Evolutionary conservation across 2,329 filamentous ascomycete species (phyloP).

Genomic region (Orbilia quercus): DNA sequence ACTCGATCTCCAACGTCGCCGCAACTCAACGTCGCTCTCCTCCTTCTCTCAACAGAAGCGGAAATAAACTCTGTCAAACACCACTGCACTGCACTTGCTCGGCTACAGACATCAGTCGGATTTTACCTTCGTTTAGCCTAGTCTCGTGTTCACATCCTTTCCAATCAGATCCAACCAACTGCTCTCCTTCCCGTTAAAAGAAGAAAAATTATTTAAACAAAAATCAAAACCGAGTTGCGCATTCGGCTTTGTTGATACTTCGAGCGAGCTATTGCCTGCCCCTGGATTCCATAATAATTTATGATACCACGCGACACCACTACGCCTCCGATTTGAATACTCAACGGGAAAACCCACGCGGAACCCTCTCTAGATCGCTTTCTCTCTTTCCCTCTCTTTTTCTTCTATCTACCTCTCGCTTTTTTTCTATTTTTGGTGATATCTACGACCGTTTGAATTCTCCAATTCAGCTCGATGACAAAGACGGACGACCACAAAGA

Average conservation of each 20-base stretch:
- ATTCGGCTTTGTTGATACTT: slow-evolving; percentile 31
- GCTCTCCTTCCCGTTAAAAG: slow-evolving; percentile 19
- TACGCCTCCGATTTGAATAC: slow-evolving; percentile 23
- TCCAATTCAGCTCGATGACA: slow-evolving; percentile 40
- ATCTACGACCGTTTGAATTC: slow-evolving; percentile 10
- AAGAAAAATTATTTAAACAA: not conserved
- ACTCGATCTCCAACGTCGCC: not conserved
- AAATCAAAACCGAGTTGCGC: slow-evolving; percentile 32
- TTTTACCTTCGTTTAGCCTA: slow-evolving; percentile 53
- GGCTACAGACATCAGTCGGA: slow-evolving; percentile 15
- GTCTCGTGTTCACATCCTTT: slow-evolving; percentile 17
- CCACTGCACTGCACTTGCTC: not conserved
- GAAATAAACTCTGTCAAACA: slow-evolving; percentile 1
- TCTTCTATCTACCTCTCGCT: no score
- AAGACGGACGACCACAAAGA: slow-evolving; percentile 55
- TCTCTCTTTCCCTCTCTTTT: not conserved
- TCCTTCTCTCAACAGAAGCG: slow-evolving; percentile 54
- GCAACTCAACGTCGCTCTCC: slow-evolving; percentile 28
- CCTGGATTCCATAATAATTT: slow-evolving; percentile 36
- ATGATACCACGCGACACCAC: slow-evolving; percentile 47
- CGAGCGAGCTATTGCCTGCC: slow-evolving; percentile 16
- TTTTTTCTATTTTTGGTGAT: not conserved
- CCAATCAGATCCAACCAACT: not conserved
- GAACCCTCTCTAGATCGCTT: no score
- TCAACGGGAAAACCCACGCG: not conserved